Base-by-base conservation (phyloP, 257 asterid species). In the Solanum phureja region DNA sequence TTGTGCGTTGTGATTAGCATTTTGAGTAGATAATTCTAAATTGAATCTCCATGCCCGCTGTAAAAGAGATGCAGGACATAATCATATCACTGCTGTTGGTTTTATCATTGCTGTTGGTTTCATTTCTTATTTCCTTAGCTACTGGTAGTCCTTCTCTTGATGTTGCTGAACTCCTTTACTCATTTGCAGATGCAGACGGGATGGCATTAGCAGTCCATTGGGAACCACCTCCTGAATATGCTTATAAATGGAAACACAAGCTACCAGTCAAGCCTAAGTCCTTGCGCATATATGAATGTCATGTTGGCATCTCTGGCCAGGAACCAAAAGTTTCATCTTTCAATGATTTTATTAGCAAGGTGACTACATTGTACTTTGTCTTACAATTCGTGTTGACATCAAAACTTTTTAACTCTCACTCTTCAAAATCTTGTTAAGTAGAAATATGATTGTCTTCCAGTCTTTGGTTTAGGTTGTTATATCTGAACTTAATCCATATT, bases 191-290 rank as follows among this genome's bases (percentile, higher is more conserved):
- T 90, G 95, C 94, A 71, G 93, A 92, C 38, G 96, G 98, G 60
- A 92, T 93, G 87, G 94, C 98, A 88, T 93, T 86, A 92, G 99
- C 98, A 31, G 94, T 97, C 87, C 98, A 95, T 60, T 97, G 99
- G 99, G 99, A 97, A 90, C 98, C 98, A 73, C 93, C 98, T 91
- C 98, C 98, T 9, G 98, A 95, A 88, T 89, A 91, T 88, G 91
- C 93, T 87, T 93, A 97, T 91, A 93, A 85, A 83, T 97, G 99
- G 99, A 95, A 88, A 89, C 94, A 95, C 90, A 91, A 93, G 82
- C 94, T 88, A 88, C 98, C 98, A 37, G 88, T 91, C 87, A 95
- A 93, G 84, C 98, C 99, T 58, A 95, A 92, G 87, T 93, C 98
- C 31, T 90, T 97, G 89, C 98, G 99, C 87, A 93, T 95, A 84